phyloP scores from a whole-genome alignment of 441 rosid species.

The Metrosideros polymorpha region DNA sequence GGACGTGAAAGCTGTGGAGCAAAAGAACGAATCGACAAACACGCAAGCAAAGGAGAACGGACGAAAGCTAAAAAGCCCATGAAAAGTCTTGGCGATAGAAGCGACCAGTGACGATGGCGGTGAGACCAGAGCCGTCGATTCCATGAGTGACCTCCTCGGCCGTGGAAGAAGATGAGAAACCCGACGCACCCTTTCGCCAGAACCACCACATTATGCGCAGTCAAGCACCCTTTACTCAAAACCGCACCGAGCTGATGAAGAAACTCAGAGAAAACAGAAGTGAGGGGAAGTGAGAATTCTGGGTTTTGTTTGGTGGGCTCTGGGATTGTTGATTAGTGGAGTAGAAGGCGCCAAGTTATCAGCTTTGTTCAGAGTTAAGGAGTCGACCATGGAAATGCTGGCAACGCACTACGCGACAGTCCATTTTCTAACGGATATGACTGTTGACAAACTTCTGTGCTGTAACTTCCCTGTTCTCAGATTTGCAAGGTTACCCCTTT shows the following conservation, averaged over 20 bases:
- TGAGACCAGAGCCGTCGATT: background rate
- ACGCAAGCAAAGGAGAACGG: background rate
- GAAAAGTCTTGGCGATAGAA: background rate
- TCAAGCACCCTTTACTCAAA: background rate
- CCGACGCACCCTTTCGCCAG: background rate
- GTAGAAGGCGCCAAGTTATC: background rate
- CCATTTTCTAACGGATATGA: background rate
- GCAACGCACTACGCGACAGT: background rate
- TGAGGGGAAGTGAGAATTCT: background rate
- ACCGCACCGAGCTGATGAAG: background rate
- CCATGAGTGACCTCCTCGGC: background rate
- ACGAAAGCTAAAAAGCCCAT: background rate
- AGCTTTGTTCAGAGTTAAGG: background rate
- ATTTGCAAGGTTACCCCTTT: background rate
- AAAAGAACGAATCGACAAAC: background rate
- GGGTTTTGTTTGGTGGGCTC: background rate
- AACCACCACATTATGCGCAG: background rate
- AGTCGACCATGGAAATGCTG: background rate
- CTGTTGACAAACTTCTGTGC: background rate
- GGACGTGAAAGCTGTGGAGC: background rate
- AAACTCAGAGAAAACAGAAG: background rate
- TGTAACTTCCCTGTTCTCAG: background rate
- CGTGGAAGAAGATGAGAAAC: conserved; percentile 1
- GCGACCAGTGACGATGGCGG: background rate
- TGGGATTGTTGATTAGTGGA: background rate